phyloP scores from a whole-genome alignment of 1,139 yeast species.

The Candida gigantensis region DNA sequence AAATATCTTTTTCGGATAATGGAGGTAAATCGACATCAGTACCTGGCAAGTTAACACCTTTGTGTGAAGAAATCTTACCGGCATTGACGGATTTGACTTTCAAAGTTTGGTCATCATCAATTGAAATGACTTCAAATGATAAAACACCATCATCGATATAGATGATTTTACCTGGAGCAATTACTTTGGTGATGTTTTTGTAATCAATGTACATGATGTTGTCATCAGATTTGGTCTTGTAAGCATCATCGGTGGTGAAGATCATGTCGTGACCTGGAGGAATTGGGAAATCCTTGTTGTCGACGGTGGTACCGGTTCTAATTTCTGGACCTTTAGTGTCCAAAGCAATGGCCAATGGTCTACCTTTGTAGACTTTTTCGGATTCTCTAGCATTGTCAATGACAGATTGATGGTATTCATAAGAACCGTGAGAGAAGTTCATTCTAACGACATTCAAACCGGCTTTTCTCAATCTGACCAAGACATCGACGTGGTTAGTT shows the following conservation, averaged over 20 bases:
- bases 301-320: conserved; percentile 93
- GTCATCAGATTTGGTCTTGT: conserved; percentile 70
- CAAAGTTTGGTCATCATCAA: conserved; percentile 76
- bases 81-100: conserved; percentile 88
- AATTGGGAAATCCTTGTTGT: conserved; percentile 78
- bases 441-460: conserved; percentile 97
- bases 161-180: conserved; percentile 82
- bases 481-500: conserved; percentile 84
- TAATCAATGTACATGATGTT: conserved; percentile 87
- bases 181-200: conserved; percentile 93
- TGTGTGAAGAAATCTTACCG: conserved; percentile 94
- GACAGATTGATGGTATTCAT: conserved; percentile 96
- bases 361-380: conserved; percentile 85
- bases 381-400: conserved; percentile 95
- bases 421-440: conserved; percentile 98
- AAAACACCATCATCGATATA: conserved; percentile 97
- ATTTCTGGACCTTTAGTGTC: conserved; percentile 99
- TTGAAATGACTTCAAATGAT: conserved; percentile 87
- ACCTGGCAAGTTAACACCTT: conserved; percentile 99
- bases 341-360: conserved; percentile 97
- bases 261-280: conserved; percentile 85
- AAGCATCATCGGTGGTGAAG: conserved; percentile 87
- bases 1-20: conserved; percentile 91
- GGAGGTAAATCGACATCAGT: conserved; percentile 99
- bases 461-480: conserved; percentile 89